Percentiles rank a stretch among this genome's conserved stretches.
phyloP scores from a whole-genome alignment of 148 eudicot species.

The Pharnaceum exiguum region DNA sequence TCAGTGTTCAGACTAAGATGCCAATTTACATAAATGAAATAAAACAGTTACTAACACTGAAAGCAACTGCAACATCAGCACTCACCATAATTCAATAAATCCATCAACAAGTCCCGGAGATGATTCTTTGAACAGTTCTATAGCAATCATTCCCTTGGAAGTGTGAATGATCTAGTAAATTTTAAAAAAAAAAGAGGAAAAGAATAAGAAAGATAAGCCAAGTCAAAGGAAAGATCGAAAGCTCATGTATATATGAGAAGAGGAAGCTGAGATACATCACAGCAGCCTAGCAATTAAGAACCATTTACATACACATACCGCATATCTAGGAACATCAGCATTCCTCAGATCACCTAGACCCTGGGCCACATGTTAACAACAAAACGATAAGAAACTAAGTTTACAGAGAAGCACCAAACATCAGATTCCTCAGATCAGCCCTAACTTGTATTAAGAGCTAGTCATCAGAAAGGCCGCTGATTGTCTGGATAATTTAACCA shows the following conservation, averaged over 20 bases:
- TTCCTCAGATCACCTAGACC: slow-evolving; percentile 46
- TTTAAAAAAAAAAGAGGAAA: too few species aligned
- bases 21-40: too few species aligned
- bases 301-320: slow-evolving; percentile 34
- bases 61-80: too few species aligned
- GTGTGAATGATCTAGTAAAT: slow-evolving; percentile 67
- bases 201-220: neutral
- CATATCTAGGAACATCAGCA: slow-evolving; percentile 55
- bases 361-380: slow-evolving; percentile 33
- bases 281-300: neutral
- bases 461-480: too few species aligned
- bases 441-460: neutral
- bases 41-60: too few species aligned
- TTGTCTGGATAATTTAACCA: too few species aligned
- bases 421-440: neutral
- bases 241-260: neutral
- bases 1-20: too few species aligned
- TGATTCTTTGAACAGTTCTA: slow-evolving; percentile 81
- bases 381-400: neutral
- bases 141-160: slow-evolving; percentile 77
- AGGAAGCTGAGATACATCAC: neutral
- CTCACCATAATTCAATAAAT: slow-evolving; percentile 79
- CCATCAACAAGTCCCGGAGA: slow-evolving; percentile 77
- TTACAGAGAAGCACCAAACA: neutral
- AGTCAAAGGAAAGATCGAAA: neutral